phyloP scores from a whole-genome alignment of 768 basidiomycete species.

The Galerina sulciceps region DNA sequence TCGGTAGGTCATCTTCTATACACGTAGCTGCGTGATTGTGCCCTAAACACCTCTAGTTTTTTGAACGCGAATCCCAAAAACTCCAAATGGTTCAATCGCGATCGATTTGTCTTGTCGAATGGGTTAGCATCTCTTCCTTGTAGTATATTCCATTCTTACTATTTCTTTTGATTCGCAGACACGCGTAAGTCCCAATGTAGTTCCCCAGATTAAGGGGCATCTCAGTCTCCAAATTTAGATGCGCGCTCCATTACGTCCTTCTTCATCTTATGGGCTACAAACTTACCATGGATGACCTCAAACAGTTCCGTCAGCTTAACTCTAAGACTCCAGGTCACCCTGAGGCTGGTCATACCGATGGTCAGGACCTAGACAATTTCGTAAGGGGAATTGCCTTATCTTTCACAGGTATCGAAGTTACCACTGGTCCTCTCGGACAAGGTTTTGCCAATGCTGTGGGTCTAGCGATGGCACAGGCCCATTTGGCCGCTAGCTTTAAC shows the following conservation, averaged over 20 bases:
- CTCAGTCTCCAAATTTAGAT: conserved; percentile 48
- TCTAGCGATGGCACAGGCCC: conserved; percentile 90
- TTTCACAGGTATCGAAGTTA: conserved; percentile 76
- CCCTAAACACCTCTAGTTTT: conserved; percentile 53
- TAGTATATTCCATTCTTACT: conserved; percentile 5
- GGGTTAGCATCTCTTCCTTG: conserved; percentile 58
- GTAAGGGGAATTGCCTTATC: not conserved
- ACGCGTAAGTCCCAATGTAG: conserved; percentile 60
- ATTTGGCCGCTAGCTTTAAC: conserved; percentile 90
- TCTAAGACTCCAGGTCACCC: conserved; percentile 95
- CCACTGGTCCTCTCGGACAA: conserved; percentile 95
- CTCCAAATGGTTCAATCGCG: conserved; percentile 94
- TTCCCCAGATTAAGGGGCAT: not conserved
- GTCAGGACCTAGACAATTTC: conserved; percentile 22
- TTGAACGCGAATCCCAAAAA: conserved; percentile 87
- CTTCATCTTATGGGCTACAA: conserved; percentile 94
- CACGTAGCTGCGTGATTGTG: conserved; percentile 6
- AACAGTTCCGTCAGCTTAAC: conserved; percentile 89
- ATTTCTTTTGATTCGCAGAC: conserved; percentile 44
- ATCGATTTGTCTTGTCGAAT: conserved; percentile 96
- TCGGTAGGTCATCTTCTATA: conserved; percentile 42
- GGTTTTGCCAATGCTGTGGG: conserved; percentile 94
- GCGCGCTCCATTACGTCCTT: conserved; percentile 91
- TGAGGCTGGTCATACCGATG: conserved; percentile 65
- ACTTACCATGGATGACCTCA: conserved; percentile 89